Conservation (phyloP, 225 moss, liverwort and hornwort species). For the Ulota crispa region DNA sequence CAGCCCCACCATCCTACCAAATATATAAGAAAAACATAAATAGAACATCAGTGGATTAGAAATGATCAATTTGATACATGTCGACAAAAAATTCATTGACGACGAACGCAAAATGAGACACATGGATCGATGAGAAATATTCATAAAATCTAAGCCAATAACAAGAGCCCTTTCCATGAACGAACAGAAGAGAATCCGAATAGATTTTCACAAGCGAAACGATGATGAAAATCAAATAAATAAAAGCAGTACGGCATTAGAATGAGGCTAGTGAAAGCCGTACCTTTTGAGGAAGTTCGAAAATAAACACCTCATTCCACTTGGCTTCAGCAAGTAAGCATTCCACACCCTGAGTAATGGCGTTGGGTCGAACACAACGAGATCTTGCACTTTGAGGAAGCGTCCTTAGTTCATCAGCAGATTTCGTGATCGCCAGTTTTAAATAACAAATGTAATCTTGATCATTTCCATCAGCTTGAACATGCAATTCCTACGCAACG, state of each 20-base stretch:
- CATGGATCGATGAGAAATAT: background rate
- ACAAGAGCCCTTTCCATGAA: background rate
- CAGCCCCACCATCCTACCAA: background rate
- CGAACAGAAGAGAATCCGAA: background rate
- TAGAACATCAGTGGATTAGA: background rate
- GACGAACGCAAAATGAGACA: background rate
- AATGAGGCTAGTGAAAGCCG: background rate
- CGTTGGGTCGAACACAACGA: constrained; percentile 75
- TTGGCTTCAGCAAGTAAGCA: constrained; percentile 71
- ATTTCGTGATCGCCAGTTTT: constrained; percentile 62
- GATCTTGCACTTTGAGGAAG: constrained; percentile 93
- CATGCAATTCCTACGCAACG: constrained; percentile 65
- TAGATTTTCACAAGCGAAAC: background rate
- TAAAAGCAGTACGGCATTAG: background rate
- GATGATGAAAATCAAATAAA: background rate
- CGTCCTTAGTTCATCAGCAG: constrained; percentile 62
- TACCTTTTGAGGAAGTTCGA: constrained; percentile 90
- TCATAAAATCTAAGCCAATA: background rate
- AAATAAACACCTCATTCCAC: constrained; percentile 94
- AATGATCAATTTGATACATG: background rate
- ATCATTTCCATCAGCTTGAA: constrained; percentile 84
- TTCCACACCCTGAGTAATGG: constrained; percentile 63
- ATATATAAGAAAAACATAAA: background rate
- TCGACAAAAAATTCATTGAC: background rate
- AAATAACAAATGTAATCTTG: constrained; percentile 91